Conservation (phyloP, 192 early-diverging fungal genomes). For the Rhizoclosmatium globosum region DNA sequence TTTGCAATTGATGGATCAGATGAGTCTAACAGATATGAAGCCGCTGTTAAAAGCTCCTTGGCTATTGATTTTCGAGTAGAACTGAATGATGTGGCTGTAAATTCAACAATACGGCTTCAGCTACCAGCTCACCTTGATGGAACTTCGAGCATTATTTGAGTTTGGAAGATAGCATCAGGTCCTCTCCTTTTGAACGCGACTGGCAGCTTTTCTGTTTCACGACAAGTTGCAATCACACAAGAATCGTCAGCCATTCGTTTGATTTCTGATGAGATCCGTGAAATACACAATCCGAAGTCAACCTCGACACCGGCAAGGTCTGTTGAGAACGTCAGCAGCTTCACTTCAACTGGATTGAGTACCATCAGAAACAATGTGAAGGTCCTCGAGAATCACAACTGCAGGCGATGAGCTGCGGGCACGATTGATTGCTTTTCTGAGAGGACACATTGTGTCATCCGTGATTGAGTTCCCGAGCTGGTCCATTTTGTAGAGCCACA, state of each 20-base stretch:
- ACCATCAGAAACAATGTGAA: not conserved
- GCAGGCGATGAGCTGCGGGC: slow-evolving; percentile 13
- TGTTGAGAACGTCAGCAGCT: not conserved
- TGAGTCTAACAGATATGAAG: not conserved
- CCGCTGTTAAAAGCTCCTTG: not conserved
- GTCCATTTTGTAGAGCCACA: slow-evolving; percentile 4
- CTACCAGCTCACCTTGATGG: not conserved
- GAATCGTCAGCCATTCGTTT: not conserved
- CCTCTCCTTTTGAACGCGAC: not conserved
- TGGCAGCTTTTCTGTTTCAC: not conserved
- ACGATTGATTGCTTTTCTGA: slow-evolving; percentile 21
- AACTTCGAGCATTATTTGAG: not conserved
- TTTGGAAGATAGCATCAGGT: not conserved
- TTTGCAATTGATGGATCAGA: not conserved
- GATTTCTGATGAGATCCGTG: slow-evolving; percentile 8
- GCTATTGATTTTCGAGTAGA: no score
- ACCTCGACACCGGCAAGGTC: not conserved
- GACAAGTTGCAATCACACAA: not conserved
- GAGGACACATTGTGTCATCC: not conserved
- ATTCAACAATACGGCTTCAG: no score
- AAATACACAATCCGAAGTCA: slow-evolving; percentile 1
- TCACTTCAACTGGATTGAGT: not conserved
- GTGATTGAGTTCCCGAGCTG: not conserved
- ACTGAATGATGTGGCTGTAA: no score
- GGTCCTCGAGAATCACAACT: slow-evolving; percentile 14